Conservation (phyloP, 371 early-diverging fungal species). For the Mucor sp. region DNA sequence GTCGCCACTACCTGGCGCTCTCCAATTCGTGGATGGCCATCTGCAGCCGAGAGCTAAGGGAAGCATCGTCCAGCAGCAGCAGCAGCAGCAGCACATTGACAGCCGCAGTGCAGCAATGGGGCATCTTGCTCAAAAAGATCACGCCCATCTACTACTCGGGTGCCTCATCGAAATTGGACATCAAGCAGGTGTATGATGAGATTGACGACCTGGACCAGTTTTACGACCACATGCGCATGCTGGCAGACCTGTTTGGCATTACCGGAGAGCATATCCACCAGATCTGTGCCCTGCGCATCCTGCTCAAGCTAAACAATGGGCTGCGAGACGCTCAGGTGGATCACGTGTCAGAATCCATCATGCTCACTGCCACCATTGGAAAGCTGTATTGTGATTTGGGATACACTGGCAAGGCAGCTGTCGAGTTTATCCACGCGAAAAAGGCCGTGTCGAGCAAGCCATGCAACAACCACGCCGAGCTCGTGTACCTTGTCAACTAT, state of each 20-base stretch:
- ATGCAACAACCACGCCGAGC: conserved; percentile 25
- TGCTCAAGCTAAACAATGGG: conserved; percentile 52
- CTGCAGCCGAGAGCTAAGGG: conserved; percentile 36
- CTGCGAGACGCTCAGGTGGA: conserved; percentile 28
- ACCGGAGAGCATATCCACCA: conserved; percentile 44
- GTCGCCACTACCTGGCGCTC: conserved; percentile 58
- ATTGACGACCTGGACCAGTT: conserved; percentile 44
- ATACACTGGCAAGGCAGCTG: conserved; percentile 67
- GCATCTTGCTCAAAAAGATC: conserved; percentile 39
- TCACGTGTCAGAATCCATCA: conserved; percentile 48
- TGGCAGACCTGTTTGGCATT: conserved; percentile 53
- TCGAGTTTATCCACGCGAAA: conserved; percentile 53
- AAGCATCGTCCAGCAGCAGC: too few species aligned
- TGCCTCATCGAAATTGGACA: conserved; percentile 17
- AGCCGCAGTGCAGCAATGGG: conserved; percentile 63
- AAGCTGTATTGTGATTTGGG: conserved; percentile 59
- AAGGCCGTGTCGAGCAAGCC: conserved; percentile 30
- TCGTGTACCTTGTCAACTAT: conserved; percentile 41
- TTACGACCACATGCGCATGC: conserved; percentile 47
- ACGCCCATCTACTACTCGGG: conserved; percentile 24
- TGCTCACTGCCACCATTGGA: conserved; percentile 55
- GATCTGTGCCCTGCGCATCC: conserved; percentile 44
- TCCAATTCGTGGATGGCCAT: conserved; percentile 64
- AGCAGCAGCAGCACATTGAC: conserved; percentile 44
- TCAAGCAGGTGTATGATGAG: conserved; percentile 17